Evolutionary conservation across 2,329 filamentous ascomycete species (phyloP).

Genomic region (Trichoderma simmonsii): DNA sequence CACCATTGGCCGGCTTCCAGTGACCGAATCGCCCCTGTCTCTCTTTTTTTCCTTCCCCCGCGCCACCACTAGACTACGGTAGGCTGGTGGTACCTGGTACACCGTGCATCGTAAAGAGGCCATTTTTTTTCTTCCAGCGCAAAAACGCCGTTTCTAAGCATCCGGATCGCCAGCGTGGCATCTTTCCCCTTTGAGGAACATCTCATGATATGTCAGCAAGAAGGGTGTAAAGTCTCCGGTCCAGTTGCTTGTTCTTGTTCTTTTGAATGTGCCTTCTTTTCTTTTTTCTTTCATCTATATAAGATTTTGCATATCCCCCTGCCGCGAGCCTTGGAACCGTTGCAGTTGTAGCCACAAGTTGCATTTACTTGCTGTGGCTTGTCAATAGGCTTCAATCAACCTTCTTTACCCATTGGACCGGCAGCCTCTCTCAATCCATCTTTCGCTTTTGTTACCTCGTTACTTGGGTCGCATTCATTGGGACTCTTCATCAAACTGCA

Average conservation of each 20-base stretch:
- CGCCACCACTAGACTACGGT: conserved; percentile 4
- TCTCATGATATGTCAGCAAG: conserved; percentile 19
- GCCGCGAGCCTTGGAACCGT: background rate
- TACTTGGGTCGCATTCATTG: background rate
- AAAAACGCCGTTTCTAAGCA: conserved; percentile 7
- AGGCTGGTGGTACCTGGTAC: conserved; percentile 7
- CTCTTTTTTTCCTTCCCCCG: background rate
- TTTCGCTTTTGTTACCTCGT: background rate
- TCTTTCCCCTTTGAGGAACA: conserved; percentile 19
- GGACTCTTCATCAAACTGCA: background rate
- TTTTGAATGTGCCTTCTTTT: background rate
- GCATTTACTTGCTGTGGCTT: conserved; percentile 11
- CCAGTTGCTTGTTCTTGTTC: background rate
- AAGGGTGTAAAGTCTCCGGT: background rate
- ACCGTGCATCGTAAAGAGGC: background rate
- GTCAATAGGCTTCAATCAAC: background rate
- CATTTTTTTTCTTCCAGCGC: background rate
- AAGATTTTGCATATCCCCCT: background rate
- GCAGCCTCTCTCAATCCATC: background rate
- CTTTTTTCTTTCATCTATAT: conserved; percentile 6
- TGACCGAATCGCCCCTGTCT: background rate
- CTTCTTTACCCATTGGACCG: background rate
- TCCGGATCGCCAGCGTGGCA: conserved; percentile 26
- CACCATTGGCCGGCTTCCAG: background rate
- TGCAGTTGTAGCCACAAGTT: background rate